Base-by-base conservation (phyloP, 805 yeast genomes). In the Metschnikowia similis region DNA sequence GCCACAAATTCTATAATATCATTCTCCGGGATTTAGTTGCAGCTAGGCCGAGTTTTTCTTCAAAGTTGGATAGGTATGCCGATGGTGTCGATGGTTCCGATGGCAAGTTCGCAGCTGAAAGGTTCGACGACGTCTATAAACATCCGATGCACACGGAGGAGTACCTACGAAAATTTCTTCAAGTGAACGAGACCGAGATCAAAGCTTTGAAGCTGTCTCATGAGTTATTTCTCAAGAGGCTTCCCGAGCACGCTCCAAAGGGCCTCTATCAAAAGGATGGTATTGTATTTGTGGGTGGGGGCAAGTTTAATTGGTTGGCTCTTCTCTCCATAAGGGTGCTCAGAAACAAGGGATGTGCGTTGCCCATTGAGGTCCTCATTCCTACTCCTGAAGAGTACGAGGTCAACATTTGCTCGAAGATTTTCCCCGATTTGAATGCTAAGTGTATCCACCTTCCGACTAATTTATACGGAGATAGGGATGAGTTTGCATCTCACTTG, bases 331-430 rank as follows among this genome's bases (percentile, higher is more conserved):
- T 89, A 48, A 79, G 79, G 58, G 76, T 84, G 53, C 66, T 89
- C 45, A 72, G 96, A 59, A 79, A 82, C 36, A 70, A 77, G 7
- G 89, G 92, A 2, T 81, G 87, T 2, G 75, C 74, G 11, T 66
- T 85, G 35, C 96, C 97, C 0, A 82, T 90, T 17, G 97, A 90
- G 71, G 86, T 90, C 8, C 77, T 88, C 56, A 81, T 90, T 55
- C 95, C 96, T 8, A 76, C 80, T 35, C 71, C 75, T 17, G 77
- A 77, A 31, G 94, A 87, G 60, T 87, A 81, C 59, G 94, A 88
- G 60, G 75, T 81, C 35, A 86, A 84, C 50, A 74, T 83, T 47
- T 72, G 77, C 59, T 65, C 66, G 8, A 60, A 66, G 16, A 62
- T 70, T 0, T 69, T 72, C 38, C 76, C 76, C 1, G 61, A 66